Evolutionary conservation across 352 stramenopile genomes (phyloP).

Genomic region (Phytophthora parvispora): DNA sequence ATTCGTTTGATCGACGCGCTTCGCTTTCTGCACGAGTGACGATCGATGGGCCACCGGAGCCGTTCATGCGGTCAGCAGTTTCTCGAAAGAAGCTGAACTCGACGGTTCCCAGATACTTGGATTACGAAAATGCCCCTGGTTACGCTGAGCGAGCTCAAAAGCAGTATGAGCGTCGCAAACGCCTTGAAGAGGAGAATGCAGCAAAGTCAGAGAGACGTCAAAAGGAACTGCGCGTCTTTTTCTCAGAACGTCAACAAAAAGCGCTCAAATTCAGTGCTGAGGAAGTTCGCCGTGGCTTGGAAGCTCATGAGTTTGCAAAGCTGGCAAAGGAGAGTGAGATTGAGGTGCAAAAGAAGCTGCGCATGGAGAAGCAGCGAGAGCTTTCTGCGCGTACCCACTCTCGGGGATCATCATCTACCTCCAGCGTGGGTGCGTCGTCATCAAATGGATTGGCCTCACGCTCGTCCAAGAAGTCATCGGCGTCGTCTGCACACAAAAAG

Average conservation of each 20-base stretch:
- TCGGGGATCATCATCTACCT: constrained; percentile 19
- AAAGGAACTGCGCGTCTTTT: constrained; percentile 55
- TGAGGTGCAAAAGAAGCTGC: constrained; percentile 17
- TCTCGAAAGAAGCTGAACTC: constrained; percentile 60
- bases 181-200: constrained; percentile 72
- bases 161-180: constrained; percentile 74
- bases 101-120: constrained; percentile 68
- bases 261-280: constrained; percentile 47
- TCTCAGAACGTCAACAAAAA: constrained; percentile 58
- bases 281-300: constrained; percentile 60
- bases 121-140: constrained; percentile 59
- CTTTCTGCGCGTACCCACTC: constrained; percentile 5
- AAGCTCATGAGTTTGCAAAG: constrained; percentile 60
- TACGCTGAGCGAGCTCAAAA: constrained; percentile 60
- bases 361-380: constrained; percentile 17
- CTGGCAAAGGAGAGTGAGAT: constrained; percentile 35
- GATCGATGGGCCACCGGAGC: constrained; percentile 32
- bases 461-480: constrained; percentile 39
- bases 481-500: constrained; percentile 31
- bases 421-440: constrained; percentile 24
- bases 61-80: constrained; percentile 37
- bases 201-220: constrained; percentile 70
- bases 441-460: constrained; percentile 23
- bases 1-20: constrained; percentile 33
- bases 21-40: constrained; percentile 30